These are phyloP conservation scores for Prunus dulcis DNA, from an alignment of 306 rosid species.

Conservation along the genomic window DNA sequence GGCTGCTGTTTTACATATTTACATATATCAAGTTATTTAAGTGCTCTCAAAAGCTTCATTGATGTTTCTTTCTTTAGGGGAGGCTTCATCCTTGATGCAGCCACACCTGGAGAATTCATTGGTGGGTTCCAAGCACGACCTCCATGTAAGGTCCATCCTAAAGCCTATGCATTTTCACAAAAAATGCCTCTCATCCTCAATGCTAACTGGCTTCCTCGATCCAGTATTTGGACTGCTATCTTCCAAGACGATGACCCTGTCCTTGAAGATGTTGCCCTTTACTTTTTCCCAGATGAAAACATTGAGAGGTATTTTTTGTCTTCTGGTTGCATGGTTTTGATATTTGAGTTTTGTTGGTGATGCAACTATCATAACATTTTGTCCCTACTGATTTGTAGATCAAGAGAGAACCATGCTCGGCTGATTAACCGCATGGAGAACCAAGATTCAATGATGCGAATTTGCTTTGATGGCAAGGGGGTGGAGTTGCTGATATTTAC, in stretches of 20 bases:
- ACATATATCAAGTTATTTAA: not conserved
- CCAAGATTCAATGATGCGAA: constrained; percentile 44
- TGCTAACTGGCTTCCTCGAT: constrained; percentile 37
- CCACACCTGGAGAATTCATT: constrained; percentile 17
- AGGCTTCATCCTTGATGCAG: constrained; percentile 38
- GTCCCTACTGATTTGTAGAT: constrained; percentile 36
- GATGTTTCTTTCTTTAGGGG: constrained; percentile 53
- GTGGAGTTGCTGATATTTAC: constrained; percentile 64
- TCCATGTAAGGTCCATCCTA: constrained; percentile 43
- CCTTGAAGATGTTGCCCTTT: constrained; percentile 63
- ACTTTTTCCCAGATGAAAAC: constrained; percentile 51
- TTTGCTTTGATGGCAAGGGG: constrained; percentile 34
- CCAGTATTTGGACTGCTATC: constrained; percentile 36
- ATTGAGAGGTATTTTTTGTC: constrained; percentile 44
- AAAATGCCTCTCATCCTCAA: constrained; percentile 55
- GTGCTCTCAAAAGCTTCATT: not conserved
- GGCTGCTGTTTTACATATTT: not conserved
- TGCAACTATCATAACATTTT: constrained; percentile 18
- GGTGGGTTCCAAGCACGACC: constrained; percentile 64
- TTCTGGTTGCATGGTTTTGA: constrained; percentile 12
- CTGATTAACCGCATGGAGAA: constrained; percentile 53
- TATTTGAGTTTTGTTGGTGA: not conserved
- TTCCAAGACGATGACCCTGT: constrained; percentile 43
- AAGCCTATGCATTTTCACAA: constrained; percentile 39
- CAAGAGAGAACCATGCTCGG: constrained; percentile 21